Evolutionary conservation across 106 monocot species (phyloP).

Genomic region (Dioscorea dumetorum): DNA sequence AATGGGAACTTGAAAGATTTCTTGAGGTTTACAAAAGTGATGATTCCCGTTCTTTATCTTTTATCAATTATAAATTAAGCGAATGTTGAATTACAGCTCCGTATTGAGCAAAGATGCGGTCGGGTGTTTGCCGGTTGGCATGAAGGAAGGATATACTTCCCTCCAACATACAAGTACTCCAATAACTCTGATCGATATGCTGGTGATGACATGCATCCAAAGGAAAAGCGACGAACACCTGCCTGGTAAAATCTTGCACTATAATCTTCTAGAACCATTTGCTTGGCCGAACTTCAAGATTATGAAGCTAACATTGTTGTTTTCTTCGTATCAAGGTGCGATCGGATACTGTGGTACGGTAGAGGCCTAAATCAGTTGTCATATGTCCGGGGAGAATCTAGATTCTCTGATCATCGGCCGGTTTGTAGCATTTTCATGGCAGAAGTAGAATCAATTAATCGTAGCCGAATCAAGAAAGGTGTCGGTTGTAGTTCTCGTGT

Average conservation of each 20-base stretch:
- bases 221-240: constrained; percentile 39
- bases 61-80: constrained; percentile 2
- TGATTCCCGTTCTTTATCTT: constrained; percentile 9
- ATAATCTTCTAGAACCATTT: neutral
- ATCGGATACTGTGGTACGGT: constrained; percentile 64
- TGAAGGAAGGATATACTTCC: constrained; percentile 55
- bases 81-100: constrained; percentile 30
- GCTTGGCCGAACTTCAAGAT: neutral
- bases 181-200: constrained; percentile 48
- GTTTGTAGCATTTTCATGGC: constrained; percentile 52
- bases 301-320: neutral
- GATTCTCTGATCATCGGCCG: constrained; percentile 60
- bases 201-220: constrained; percentile 33
- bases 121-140: constrained; percentile 41
- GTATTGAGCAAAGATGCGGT: constrained; percentile 52
- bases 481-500: constrained; percentile 44
- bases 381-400: constrained; percentile 55
- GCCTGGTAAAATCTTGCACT: constrained; percentile 24
- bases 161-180: constrained; percentile 47
- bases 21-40: neutral
- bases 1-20: neutral
- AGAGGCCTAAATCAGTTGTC: constrained; percentile 55
- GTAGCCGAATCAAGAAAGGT: constrained; percentile 23
- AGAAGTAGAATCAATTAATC: constrained; percentile 49
- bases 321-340: constrained; percentile 35